Conservation (phyloP, 176 grass and related monocot genomes). For the Eremochloa ophiuroides region DNA sequence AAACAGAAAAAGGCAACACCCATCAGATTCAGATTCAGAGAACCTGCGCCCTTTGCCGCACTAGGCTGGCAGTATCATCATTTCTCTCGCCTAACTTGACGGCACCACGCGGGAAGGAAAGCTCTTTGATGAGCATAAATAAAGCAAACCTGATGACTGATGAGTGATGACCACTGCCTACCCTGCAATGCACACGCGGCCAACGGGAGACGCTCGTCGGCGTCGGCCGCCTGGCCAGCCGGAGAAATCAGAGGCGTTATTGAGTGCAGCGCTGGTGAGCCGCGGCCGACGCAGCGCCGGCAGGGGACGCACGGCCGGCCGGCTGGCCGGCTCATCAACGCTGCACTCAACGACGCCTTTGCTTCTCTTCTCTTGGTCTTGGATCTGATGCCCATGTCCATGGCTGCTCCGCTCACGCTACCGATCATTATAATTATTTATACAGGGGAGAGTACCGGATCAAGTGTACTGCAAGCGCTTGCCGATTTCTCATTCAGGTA, state of each 20-base stretch:
- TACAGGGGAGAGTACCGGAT: no score
- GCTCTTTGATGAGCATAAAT: no score
- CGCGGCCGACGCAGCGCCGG: neutral
- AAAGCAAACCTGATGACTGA: no score
- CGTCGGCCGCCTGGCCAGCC: neutral
- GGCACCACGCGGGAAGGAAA: neutral
- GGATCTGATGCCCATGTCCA: neutral
- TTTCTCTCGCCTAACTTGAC: neutral
- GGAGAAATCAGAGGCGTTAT: conserved; percentile 48
- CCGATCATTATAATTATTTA: neutral
- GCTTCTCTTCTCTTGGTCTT: neutral
- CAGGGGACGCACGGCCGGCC: neutral
- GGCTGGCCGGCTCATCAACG: conserved; percentile 61
- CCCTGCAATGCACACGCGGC: neutral
- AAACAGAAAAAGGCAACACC: neutral
- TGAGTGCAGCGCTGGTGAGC: conserved; percentile 49
- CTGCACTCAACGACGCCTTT: conserved; percentile 86
- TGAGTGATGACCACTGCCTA: no score
- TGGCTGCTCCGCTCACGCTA: neutral
- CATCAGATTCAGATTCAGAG: neutral
- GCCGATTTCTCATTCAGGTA: neutral
- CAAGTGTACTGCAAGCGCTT: neutral
- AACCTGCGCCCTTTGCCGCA: neutral
- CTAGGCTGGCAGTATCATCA: neutral
- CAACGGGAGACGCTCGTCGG: neutral